Percentiles rank a stretch among this genome's conserved stretches.
phyloP scores from a whole-genome alignment of 2,329 filamentous ascomycete species.

The Berkeleyomyces basicola region DNA sequence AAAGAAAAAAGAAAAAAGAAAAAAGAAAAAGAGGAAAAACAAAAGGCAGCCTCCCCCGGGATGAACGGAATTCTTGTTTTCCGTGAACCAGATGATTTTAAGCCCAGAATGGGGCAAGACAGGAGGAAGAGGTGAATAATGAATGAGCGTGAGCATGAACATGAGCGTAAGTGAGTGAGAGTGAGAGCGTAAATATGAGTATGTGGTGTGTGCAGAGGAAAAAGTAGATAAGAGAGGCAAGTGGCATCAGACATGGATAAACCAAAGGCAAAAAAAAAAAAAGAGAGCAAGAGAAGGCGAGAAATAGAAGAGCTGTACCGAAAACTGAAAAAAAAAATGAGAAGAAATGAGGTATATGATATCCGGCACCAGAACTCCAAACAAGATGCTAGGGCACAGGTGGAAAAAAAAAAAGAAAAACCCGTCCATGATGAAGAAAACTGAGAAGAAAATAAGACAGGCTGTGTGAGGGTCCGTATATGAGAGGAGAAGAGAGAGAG shows the following conservation, averaged over 20 bases:
- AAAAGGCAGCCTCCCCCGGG: not conserved
- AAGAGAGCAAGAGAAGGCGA: not conserved
- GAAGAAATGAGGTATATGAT: slow-evolving; percentile 4
- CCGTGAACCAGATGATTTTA: not conserved
- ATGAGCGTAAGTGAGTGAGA: not conserved
- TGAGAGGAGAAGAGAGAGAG: not conserved
- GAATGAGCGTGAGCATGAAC: not conserved
- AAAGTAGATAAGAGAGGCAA: not conserved
- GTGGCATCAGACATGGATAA: not conserved
- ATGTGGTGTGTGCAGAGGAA: not conserved
- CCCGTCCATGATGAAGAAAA: not conserved
- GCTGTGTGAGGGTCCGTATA: not conserved
- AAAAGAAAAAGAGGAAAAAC: not conserved
- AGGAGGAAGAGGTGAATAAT: not conserved
- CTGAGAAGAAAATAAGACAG: not conserved
- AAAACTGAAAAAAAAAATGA: not conserved
- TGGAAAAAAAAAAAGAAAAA: slow-evolving; percentile 1
- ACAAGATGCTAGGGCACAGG: slow-evolving; percentile 9
- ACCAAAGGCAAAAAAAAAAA: not conserved
- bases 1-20: not conserved
- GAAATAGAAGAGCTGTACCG: not conserved
- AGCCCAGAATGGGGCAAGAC: not conserved
- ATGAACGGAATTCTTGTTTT: not conserved
- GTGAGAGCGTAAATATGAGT: not conserved
- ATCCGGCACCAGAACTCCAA: slow-evolving; percentile 7